phyloP scores from a whole-genome alignment of 1,139 yeast genomes.

The Saccharomyces hybrid region DNA sequence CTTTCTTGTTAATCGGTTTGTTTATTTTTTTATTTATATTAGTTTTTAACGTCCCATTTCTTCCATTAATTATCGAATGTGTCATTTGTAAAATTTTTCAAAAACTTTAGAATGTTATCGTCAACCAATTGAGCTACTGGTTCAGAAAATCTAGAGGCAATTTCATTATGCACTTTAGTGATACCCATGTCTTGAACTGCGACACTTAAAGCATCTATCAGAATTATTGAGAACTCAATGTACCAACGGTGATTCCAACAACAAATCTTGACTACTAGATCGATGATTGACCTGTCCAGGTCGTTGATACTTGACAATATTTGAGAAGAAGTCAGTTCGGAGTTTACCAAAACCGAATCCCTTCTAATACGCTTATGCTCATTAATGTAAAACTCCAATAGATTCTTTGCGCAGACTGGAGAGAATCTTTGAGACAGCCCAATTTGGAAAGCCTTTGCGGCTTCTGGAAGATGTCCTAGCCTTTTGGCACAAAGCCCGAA shows the following conservation, averaged over 20 bases:
- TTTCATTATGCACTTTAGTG: constrained; percentile 65
- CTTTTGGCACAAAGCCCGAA: constrained; percentile 66
- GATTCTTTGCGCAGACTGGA: constrained; percentile 68
- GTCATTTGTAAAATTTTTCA: constrained; percentile 23
- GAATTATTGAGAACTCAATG: constrained; percentile 71
- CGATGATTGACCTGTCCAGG: constrained; percentile 56
- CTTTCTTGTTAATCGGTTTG: neutral
- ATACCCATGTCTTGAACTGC: constrained; percentile 72
- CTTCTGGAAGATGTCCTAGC: too few relatives aligned
- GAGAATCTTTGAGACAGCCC: constrained; percentile 31
- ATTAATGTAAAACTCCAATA: constrained; percentile 55
- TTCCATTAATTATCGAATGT: constrained; percentile 21
- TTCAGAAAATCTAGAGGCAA: constrained; percentile 62
- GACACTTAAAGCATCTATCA: constrained; percentile 48
- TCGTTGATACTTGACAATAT: constrained; percentile 34
- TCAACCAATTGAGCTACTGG: constrained; percentile 32
- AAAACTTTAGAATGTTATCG: constrained; percentile 28
- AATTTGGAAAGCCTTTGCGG: too few relatives aligned
- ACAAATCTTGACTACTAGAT: constrained; percentile 61
- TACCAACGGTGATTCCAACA: constrained; percentile 99
- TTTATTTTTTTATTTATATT: neutral
- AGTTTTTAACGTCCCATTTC: neutral
- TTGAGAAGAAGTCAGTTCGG: constrained; percentile 22
- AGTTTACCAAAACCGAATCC: constrained; percentile 15
- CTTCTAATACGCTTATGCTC: constrained; percentile 30